Conservation (phyloP, 495 filamentous ascomycete genomes). For the Annulohypoxylon nitens region DNA sequence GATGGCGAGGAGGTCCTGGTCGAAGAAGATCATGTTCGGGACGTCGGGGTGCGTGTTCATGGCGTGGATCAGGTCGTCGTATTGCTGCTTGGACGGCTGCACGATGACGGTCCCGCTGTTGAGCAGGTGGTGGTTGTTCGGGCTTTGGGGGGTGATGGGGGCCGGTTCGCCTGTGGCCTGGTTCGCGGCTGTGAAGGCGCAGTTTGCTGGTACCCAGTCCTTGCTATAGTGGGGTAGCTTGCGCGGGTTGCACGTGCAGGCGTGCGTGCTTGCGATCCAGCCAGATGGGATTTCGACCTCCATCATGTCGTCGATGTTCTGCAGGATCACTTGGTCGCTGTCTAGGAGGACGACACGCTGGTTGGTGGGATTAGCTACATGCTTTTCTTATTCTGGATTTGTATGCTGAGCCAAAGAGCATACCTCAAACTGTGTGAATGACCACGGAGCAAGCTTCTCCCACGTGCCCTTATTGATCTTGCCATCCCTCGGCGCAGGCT, state of each 20-base stretch:
- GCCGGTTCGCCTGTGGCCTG: conserved; percentile 53
- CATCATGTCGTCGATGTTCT: conserved; percentile 61
- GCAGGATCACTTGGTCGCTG: conserved; percentile 56
- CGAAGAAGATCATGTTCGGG: conserved; percentile 57
- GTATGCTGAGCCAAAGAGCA: neutral
- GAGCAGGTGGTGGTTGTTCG: conserved; percentile 56
- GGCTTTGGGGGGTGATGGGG: conserved; percentile 49
- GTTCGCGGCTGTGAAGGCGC: conserved; percentile 56
- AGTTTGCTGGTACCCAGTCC: conserved; percentile 56
- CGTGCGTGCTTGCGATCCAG: conserved; percentile 53
- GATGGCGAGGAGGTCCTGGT: conserved; percentile 57
- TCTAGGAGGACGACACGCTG: conserved; percentile 58
- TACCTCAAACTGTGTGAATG: conserved; percentile 58
- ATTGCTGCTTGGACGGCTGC: conserved; percentile 51
- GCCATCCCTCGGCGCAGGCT: conserved; percentile 55
- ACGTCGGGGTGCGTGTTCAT: conserved; percentile 60
- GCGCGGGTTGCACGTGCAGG: conserved; percentile 57
- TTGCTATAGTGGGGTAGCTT: conserved; percentile 57
- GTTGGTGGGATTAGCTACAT: neutral
- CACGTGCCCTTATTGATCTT: conserved; percentile 58
- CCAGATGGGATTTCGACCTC: conserved; percentile 52
- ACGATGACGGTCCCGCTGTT: conserved; percentile 58
- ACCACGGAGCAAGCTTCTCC: conserved; percentile 60
- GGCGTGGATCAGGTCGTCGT: conserved; percentile 52
- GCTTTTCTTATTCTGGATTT: neutral